phyloP scores from a whole-genome alignment of 2,329 filamentous ascomycete species.

The Nemania sp. region DNA sequence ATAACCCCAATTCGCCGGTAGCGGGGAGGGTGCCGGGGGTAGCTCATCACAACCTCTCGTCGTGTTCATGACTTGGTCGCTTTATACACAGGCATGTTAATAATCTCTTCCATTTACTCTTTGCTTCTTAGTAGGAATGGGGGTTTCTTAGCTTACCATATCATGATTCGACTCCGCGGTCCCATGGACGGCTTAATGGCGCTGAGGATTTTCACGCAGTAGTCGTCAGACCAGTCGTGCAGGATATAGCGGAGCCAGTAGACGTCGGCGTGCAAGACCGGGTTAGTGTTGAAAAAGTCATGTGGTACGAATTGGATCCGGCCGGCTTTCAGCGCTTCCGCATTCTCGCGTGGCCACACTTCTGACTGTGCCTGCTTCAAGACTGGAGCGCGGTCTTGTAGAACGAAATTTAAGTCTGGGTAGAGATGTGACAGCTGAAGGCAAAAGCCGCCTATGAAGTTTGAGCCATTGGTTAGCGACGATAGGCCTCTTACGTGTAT shows the following conservation, averaged over 20 bases:
- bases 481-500: background rate
- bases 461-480: background rate
- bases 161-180: conserved; percentile 39
- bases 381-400: conserved; percentile 52
- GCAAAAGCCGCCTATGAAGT: conserved; percentile 46
- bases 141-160: conserved; percentile 22
- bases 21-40: conserved; percentile 47
- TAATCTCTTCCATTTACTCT: background rate
- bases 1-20: conserved; percentile 54
- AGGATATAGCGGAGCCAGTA: conserved; percentile 36
- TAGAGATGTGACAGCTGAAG: conserved; percentile 52
- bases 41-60: conserved; percentile 48
- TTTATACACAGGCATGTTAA: conserved; percentile 4
- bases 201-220: conserved; percentile 49
- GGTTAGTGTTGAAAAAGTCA: conserved; percentile 52
- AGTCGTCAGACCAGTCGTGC: conserved; percentile 55
- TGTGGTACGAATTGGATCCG: conserved; percentile 46
- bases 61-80: conserved; percentile 55
- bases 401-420: conserved; percentile 51
- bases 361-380: conserved; percentile 23
- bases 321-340: conserved; percentile 18
- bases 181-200: conserved; percentile 37
- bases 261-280: conserved; percentile 41
- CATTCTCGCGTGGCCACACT: conserved; percentile 24
- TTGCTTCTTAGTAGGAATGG: background rate